A percentile compares a stretch with the other conserved stretches of the same genome.
phyloP scores from a whole-genome alignment of 2,329 filamentous ascomycete species.

The Coleophoma eucalyptorum region DNA sequence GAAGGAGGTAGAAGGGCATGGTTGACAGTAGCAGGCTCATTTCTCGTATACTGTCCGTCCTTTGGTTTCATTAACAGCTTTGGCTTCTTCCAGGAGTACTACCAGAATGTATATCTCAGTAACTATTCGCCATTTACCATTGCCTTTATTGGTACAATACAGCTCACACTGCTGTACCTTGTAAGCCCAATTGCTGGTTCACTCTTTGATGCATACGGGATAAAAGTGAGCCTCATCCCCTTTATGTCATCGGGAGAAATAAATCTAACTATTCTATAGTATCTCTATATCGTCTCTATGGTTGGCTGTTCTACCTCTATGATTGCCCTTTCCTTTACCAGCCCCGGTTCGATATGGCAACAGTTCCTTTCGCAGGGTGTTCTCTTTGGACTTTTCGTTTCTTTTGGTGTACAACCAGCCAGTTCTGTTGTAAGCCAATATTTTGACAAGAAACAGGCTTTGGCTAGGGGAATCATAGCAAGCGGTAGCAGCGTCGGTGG shows the following conservation, averaged over 20 bases:
- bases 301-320: neutral
- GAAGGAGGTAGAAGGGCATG: neutral
- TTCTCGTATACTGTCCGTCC: neutral
- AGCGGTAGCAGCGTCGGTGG: slow-evolving; percentile 30
- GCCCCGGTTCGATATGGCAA: neutral
- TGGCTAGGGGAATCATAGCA: slow-evolving; percentile 28
- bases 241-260: neutral
- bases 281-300: neutral
- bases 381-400: neutral
- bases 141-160: slow-evolving; percentile 43
- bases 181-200: neutral
- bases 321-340: neutral
- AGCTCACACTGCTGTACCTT: slow-evolving; percentile 14
- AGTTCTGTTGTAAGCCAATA: slow-evolving; percentile 34
- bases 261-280: neutral
- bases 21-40: neutral
- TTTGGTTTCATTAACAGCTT: slow-evolving; percentile 49
- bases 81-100: slow-evolving; percentile 53
- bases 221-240: neutral
- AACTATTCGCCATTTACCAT: slow-evolving; percentile 35
- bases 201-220: neutral
- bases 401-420: slow-evolving; percentile 5
- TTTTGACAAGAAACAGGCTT: slow-evolving; percentile 35
- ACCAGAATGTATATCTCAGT: slow-evolving; percentile 34
- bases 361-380: neutral